phyloP scores from a whole-genome alignment of 139 green algal genomes.

The Astrephomene gubernaculifera region DNA sequence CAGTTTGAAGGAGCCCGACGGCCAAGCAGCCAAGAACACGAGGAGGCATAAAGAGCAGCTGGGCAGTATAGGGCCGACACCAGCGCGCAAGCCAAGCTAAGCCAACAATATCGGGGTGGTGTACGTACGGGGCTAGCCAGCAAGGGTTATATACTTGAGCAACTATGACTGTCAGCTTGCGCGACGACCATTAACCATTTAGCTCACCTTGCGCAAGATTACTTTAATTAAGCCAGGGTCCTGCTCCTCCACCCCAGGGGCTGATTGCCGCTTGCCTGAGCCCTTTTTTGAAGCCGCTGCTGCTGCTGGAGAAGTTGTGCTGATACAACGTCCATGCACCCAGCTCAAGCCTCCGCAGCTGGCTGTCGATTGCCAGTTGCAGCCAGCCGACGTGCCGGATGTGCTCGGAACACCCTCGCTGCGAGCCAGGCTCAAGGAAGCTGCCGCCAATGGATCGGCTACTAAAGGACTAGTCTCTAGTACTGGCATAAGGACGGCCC shows the following conservation, averaged over 20 bases:
- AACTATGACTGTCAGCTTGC: too few relatives aligned
- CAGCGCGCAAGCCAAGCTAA: too few relatives aligned
- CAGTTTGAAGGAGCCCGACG: too few relatives aligned
- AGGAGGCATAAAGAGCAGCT: too few relatives aligned
- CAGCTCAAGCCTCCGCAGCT: not conserved
- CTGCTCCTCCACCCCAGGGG: not conserved
- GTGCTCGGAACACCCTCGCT: not conserved
- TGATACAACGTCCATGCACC: not conserved
- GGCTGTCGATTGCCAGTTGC: not conserved
- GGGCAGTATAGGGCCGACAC: too few relatives aligned
- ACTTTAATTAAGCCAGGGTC: constrained; percentile 1
- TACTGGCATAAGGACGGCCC: not conserved
- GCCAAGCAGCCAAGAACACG: too few relatives aligned
- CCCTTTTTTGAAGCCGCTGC: not conserved
- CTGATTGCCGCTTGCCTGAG: not conserved
- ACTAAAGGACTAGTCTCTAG: not conserved
- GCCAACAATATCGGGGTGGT: too few relatives aligned
- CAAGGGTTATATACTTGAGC: too few relatives aligned
- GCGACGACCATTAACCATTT: not conserved
- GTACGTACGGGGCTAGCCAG: too few relatives aligned
- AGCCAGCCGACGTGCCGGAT: not conserved
- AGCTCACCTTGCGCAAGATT: constrained; percentile 12
- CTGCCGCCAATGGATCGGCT: not conserved
- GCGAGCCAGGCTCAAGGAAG: not conserved
- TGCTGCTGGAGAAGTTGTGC: not conserved